These are phyloP conservation scores for Salmacisia buchloeana DNA, from an alignment of 1,284 basidiomycete species.

Conservation along the genomic window DNA sequence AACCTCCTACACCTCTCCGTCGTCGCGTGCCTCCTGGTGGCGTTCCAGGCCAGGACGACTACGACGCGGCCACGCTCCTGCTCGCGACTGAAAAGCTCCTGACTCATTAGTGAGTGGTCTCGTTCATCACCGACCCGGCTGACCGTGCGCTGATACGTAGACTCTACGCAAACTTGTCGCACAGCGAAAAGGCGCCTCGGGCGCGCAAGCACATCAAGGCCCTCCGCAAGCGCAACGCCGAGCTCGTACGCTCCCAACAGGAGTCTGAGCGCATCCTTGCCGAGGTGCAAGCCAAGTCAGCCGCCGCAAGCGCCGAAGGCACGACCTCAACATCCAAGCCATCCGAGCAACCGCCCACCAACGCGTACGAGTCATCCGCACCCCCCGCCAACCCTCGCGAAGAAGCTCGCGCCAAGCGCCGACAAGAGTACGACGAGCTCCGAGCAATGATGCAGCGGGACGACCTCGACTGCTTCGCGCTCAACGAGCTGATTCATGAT, in stretches of 20 bases:
- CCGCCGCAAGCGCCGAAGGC: no score
- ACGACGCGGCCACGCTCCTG: constrained; percentile 23
- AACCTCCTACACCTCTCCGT: constrained; percentile 18
- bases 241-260: constrained; percentile 8
- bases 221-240: constrained; percentile 33
- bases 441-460: constrained; percentile 36
- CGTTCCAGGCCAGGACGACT: constrained; percentile 9
- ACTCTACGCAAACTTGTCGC: neutral
- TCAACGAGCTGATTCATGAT: constrained; percentile 42
- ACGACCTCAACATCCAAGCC: no score
- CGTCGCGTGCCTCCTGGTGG: neutral
- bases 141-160: constrained; percentile 6
- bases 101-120: constrained; percentile 26
- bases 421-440: constrained; percentile 17
- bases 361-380: neutral
- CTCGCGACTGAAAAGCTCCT: constrained; percentile 34
- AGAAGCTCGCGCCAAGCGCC: neutral
- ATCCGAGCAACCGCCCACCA: neutral
- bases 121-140: neutral
- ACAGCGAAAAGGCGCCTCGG: constrained; percentile 28
- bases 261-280: neutral
- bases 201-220: constrained; percentile 45
- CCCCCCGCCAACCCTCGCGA: constrained; percentile 15
- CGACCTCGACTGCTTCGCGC: constrained; percentile 46
- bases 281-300: neutral